Base-by-base conservation (phyloP, 305 asterid genomes). In the Andrographis paniculata region DNA sequence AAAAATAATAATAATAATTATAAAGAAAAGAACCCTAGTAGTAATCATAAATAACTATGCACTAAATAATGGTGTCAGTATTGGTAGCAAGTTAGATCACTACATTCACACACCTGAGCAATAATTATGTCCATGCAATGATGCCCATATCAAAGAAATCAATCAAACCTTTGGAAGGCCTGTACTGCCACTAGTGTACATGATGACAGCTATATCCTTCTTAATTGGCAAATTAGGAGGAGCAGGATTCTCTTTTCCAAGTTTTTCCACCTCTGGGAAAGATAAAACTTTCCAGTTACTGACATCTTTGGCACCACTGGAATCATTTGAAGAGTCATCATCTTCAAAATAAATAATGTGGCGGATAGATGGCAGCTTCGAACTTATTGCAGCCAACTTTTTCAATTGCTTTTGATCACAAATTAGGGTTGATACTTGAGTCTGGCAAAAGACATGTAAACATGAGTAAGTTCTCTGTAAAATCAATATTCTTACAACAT, bases 121-220 rank as follows among this genome's bases (percentile, higher is more conserved):
- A 24, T 3, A 24, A 24, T 24, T 8, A 24, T 24, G 30, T 24
- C 8, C 30, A 24, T 24, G 30, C n/a, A n/a, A n/a, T n/a, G n/a
- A n/a, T n/a, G n/a, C n/a, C n/a, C 50, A 23, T 53, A 48, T 63
- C 54, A 20, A 15, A 44, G 36, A 16, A 41, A 48, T 50, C 45
- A 56, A 23, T 52, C 51, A 23, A 54, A 89, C 96, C 99, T 92
- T 92, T 28, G 96, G 96, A 89, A 92, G 69, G 40, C 99, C 99
- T 40, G 96, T 92, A 64, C 99, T 92, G 53, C 99, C 96, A 63
- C 99, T 92, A 2, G 99, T 92, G 72, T 92, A 92, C 99, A 92
- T 92, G 50, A 92, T 82, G 68, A 92, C 99, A 39, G 96, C 99
- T 61, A 81, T 37, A 67, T 87, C 99, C 55, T 95, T 77, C 52